These are phyloP conservation scores for Byssothecium circinans DNA, from an alignment of 2,329 filamentous ascomycete species.

Conservation along the genomic window DNA sequence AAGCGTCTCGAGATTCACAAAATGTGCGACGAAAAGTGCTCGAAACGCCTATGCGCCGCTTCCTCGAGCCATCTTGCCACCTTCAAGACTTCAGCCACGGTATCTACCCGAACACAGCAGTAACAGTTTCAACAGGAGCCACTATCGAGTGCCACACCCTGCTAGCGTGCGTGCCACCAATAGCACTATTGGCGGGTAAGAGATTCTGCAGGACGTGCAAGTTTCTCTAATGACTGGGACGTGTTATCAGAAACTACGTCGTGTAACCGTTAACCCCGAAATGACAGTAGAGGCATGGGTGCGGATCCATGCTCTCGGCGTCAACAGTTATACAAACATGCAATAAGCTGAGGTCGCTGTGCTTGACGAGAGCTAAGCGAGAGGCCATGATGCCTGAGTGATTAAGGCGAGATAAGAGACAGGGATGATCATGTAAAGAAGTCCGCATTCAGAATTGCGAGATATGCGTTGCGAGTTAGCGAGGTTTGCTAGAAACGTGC, in stretches of 20 bases:
- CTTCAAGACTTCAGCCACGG: too few species aligned
- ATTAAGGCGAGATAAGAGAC: conserved; percentile 1
- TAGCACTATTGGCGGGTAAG: conserved; percentile 1
- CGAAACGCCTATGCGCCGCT: not conserved
- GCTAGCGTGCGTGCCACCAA: not conserved
- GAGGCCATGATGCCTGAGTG: not conserved
- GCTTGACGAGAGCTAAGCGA: too few species aligned
- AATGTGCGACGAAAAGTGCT: not conserved
- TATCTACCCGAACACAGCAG: not conserved
- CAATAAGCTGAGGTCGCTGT: not conserved
- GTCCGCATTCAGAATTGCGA: conserved; percentile 2
- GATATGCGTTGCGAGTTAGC: conserved; percentile 10
- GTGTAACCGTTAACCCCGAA: conserved; percentile 3
- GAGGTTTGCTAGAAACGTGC: conserved; percentile 4
- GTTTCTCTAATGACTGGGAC: not conserved
- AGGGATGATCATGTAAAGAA: not conserved
- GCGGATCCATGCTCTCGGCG: not conserved
- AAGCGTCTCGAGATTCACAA: not conserved
- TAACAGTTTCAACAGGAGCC: not conserved
- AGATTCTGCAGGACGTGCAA: not conserved
- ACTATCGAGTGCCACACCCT: not conserved
- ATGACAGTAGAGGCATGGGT: not conserved
- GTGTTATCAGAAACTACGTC: not conserved
- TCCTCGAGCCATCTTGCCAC: too few species aligned
- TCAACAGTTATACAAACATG: conserved; percentile 4